Conservation (phyloP, 305 asterid genomes). For the Striga hermonthica region DNA sequence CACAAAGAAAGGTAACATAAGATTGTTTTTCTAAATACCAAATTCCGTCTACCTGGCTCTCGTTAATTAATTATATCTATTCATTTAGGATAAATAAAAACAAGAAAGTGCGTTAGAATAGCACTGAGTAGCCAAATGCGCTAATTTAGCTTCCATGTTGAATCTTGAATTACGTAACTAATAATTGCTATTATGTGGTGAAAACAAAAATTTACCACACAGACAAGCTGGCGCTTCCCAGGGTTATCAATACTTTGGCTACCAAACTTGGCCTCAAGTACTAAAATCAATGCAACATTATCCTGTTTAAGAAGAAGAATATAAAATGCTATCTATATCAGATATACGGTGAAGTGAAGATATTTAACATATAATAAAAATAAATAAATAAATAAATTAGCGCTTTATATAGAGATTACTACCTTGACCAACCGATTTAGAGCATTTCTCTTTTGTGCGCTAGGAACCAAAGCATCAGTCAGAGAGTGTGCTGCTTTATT, state of each 20-base stretch:
- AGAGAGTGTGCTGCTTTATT: conserved; percentile 97
- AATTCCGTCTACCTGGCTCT: too few relatives aligned
- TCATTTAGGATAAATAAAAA: too few relatives aligned
- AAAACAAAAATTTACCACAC: conserved; percentile 66
- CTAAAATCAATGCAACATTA: conserved; percentile 83
- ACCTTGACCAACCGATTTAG: conserved; percentile 90
- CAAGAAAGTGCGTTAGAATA: too few relatives aligned
- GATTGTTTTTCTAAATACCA: too few relatives aligned
- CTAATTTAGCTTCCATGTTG: too few relatives aligned
- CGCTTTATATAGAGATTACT: not conserved
- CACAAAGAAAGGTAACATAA: conserved; percentile 8
- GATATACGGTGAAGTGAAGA: conserved; percentile 21
- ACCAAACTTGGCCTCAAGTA: conserved; percentile 84
- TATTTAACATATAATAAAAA: conserved; percentile 21
- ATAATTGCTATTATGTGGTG: too few relatives aligned
- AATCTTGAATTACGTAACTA: too few relatives aligned
- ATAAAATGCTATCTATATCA: conserved; percentile 13
- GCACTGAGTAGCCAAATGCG: too few relatives aligned
- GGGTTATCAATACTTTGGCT: conserved; percentile 80
- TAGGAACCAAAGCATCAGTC: conserved; percentile 81
- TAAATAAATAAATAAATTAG: too few relatives aligned
- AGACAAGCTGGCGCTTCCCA: conserved; percentile 90
- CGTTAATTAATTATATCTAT: too few relatives aligned
- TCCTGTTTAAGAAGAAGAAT: conserved; percentile 50
- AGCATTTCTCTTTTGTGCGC: conserved; percentile 76